phyloP scores from a whole-genome alignment of 257 asterid species.

The Capsicum rhomboideum region DNA sequence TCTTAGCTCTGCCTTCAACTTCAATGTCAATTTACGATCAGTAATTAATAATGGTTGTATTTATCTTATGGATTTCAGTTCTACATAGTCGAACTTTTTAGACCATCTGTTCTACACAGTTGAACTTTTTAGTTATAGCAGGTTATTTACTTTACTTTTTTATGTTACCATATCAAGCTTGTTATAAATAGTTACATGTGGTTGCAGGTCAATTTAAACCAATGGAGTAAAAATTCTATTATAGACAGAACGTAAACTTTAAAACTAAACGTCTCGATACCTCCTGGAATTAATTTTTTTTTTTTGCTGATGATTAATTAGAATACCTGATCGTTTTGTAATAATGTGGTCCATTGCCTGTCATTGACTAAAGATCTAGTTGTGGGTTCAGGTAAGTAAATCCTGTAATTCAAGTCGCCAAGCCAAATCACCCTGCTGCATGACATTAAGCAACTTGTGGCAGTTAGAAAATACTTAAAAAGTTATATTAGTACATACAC shows the following conservation, averaged over 20 bases:
- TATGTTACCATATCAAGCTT: neutral
- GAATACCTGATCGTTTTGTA: slow-evolving; percentile 55
- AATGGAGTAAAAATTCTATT: no score
- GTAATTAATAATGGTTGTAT: neutral
- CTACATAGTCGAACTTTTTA: neutral
- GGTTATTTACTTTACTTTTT: neutral
- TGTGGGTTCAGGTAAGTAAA: slow-evolving; percentile 43
- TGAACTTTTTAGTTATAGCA: neutral
- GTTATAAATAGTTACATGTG: neutral
- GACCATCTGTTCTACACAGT: neutral
- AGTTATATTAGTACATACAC: neutral
- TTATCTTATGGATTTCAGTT: neutral
- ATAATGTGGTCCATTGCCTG: slow-evolving; percentile 37
- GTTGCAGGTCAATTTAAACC: neutral
- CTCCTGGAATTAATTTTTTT: neutral
- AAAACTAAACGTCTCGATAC: neutral
- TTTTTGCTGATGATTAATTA: neutral
- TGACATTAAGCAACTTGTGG: neutral
- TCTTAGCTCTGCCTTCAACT: slow-evolving; percentile 52
- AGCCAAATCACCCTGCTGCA: slow-evolving; percentile 59
- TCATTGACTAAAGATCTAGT: slow-evolving; percentile 48
- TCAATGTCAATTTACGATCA: slow-evolving; percentile 2
- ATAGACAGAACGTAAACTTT: neutral
- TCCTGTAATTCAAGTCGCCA: slow-evolving; percentile 67
- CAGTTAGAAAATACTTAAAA: neutral